phyloP scores from a whole-genome alignment of 352 stramenopile species.

The Pythium angustatum region DNA sequence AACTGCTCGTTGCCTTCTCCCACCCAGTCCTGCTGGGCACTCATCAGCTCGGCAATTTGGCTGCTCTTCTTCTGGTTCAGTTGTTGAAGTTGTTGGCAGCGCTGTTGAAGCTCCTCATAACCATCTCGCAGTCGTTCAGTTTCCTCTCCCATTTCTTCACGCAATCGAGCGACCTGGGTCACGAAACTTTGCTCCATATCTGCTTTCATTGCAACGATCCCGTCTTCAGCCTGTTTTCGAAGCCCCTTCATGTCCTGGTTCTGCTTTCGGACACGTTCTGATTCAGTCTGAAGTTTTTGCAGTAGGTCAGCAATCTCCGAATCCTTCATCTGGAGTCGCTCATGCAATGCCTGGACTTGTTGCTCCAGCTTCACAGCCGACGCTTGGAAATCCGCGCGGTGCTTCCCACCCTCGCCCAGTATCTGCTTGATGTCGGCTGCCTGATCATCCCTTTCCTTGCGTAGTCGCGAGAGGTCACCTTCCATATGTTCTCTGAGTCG shows the following conservation, averaged over 20 bases:
- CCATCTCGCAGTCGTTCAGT: slow-evolving; percentile 14
- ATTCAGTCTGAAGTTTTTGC: slow-evolving; percentile 42
- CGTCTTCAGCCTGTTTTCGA: slow-evolving; percentile 37
- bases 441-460: slow-evolving; percentile 37
- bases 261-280: slow-evolving; percentile 38
- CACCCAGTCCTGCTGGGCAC: slow-evolving; percentile 40
- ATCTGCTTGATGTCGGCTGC: slow-evolving; percentile 37
- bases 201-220: slow-evolving; percentile 20
- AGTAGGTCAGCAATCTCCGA: slow-evolving; percentile 38
- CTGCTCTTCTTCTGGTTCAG: slow-evolving; percentile 53
- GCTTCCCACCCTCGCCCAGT: slow-evolving; percentile 42
- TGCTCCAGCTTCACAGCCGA: slow-evolving; percentile 52
- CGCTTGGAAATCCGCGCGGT: slow-evolving; percentile 46
- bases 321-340: slow-evolving; percentile 42
- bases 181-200: slow-evolving; percentile 31
- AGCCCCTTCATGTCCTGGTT: slow-evolving; percentile 42
- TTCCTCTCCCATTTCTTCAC: slow-evolving; percentile 31
- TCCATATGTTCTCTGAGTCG: slow-evolving; percentile 32
- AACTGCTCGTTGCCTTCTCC: slow-evolving; percentile 26
- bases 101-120: slow-evolving; percentile 39
- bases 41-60: slow-evolving; percentile 55
- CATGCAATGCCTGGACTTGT: slow-evolving; percentile 43
- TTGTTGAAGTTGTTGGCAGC: slow-evolving; percentile 51
- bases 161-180: slow-evolving; percentile 15
- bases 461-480: slow-evolving; percentile 18